These are phyloP conservation scores for Colletotrichum cuscutae DNA, from an alignment of 2,329 filamentous ascomycete species.

Conservation along the genomic window DNA sequence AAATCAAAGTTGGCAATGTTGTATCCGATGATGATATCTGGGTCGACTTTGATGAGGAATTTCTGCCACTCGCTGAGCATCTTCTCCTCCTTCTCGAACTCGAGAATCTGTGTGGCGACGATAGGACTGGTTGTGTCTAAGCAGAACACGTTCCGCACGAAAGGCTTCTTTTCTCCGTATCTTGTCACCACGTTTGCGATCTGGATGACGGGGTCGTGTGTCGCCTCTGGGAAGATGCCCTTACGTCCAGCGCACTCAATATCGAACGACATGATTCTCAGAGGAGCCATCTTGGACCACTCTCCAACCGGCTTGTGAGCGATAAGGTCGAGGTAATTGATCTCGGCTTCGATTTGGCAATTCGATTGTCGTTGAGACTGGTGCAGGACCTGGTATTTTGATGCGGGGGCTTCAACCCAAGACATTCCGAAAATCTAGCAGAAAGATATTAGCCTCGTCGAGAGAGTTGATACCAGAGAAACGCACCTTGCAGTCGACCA, in stretches of 20 bases:
- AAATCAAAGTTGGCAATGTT: conserved; percentile 99
- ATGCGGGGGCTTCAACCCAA: conserved; percentile 88
- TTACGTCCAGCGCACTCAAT: conserved; percentile 98
- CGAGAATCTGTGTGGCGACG: conserved; percentile 91
- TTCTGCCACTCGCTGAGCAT: conserved; percentile 95
- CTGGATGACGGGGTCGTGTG: conserved; percentile 94
- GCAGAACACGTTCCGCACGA: conserved; percentile 96
- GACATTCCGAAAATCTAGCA: conserved; percentile 89
- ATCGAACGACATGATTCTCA: conserved; percentile 95
- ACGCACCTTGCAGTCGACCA: conserved; percentile 90
- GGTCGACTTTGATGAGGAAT: conserved; percentile 89
- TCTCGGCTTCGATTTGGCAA: conserved; percentile 93
- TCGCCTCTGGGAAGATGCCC: conserved; percentile 94
- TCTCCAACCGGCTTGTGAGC: conserved; percentile 90
- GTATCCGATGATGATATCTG: conserved; percentile 98
- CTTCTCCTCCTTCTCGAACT: conserved; percentile 82
- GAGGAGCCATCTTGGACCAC: conserved; percentile 97
- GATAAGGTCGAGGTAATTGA: conserved; percentile 85
- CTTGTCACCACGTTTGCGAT: conserved; percentile 96
- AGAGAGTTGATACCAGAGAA: too few species aligned
- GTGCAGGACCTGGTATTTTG: conserved; percentile 77
- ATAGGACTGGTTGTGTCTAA: conserved; percentile 92
- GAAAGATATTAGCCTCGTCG: conserved; percentile 6
- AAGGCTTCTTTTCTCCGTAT: conserved; percentile 95
- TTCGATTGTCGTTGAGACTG: conserved; percentile 81